Evolutionary conservation across 805 yeast species (phyloP), one percentile per base, ranked within the genome.

Genomic region (Candida tallmaniae): DNA sequence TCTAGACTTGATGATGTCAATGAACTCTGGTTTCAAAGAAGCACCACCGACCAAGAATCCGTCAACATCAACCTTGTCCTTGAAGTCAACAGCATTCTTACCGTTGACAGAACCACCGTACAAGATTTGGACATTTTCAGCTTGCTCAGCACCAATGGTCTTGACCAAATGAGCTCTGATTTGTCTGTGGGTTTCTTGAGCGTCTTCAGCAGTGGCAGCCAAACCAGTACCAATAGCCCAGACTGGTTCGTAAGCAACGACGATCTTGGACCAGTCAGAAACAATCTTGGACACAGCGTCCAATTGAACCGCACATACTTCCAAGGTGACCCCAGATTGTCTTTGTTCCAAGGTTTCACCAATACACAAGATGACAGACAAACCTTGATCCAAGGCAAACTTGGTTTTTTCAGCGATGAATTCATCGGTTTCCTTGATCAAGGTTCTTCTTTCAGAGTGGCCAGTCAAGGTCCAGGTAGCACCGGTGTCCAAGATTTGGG

Each of bases 41-140:
- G 98, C 98, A 73, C 98, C 98, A 60, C 98, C 98, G 54, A 93
- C 98, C 58, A 93, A 79, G 90, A 89, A 93, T 35, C 98, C 98
- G 60, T 93, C 98, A 46, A 93, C 94, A 59, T 93, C 96, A 17
- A 70, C 70, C 78, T 87, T 87, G 70, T 80, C 93, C 73, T 80
- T 86, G 80, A 93, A 89, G 48, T 90, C 78, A 40, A 72, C 64
- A 49, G 95, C 93, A 70, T 90, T 93, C 73, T 78, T 78, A 64
- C 95, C 97, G 68, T 86, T 90, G 57, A 90, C 98, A 45, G 96
- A 85, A 60, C 98, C 98, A 69, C 98, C 98, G 77, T 93, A 93
- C 62, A 93, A 73, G 78, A 93, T 90, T 77, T 96, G 84, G 48
- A 75, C 78, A 42, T 68, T 62, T 45, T 74, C 80, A 52, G 97